Base-by-base conservation (phyloP, 495 filamentous ascomycete species). In the Pseudevernia furfuracea region DNA sequence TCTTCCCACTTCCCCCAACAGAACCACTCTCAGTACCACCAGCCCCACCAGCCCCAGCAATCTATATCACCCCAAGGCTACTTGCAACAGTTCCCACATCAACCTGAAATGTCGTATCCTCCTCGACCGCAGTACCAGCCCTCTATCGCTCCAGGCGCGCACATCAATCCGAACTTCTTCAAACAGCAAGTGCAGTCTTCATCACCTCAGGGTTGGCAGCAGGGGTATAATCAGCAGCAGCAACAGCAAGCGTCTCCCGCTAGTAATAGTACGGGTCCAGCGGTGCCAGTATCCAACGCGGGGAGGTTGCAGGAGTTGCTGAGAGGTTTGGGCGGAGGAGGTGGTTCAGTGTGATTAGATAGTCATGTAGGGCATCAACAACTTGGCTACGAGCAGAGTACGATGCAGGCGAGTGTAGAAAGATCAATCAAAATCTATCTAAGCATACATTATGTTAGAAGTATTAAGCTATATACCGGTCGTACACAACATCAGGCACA, bases 101-200 rank as follows among this genome's bases (percentile, higher is more conserved):
- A 59, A 71, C 77, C 61, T 21, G 25, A 63, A 10, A 32, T 44
- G 30, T 38, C 61, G 1, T 63, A 48, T 17, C 38, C 52, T 21
- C 12, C 52, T 23, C 61, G 53, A 17, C 32, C 49, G 43, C 61
- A 58, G 56, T 58, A 76, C 53, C 74, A 76, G 28, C 78, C 74
- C 63, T 67, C 66, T 25, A 66, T 74, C 19, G 76, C 78, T 1
- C 70, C 75, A n/a, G 84, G 82, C 39, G 78, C 82, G 2, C 85
- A 86, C 60, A 79, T 90, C 66, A 89, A 87, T 61, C 87, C 87
- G 9, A 78, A 83, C 1, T 87, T 90, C 74, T 79, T 89, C 66
- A 77, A 79, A 60, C 77, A 79, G 58, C 75, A 77, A 46, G 77
- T 74, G 36, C 76, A 79, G 36, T n/a, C 14, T 56, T 43, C 46